These are phyloP conservation scores for Aschersonia sp. DNA, from an alignment of 2,329 filamentous ascomycete genomes.

Conservation along the genomic window DNA sequence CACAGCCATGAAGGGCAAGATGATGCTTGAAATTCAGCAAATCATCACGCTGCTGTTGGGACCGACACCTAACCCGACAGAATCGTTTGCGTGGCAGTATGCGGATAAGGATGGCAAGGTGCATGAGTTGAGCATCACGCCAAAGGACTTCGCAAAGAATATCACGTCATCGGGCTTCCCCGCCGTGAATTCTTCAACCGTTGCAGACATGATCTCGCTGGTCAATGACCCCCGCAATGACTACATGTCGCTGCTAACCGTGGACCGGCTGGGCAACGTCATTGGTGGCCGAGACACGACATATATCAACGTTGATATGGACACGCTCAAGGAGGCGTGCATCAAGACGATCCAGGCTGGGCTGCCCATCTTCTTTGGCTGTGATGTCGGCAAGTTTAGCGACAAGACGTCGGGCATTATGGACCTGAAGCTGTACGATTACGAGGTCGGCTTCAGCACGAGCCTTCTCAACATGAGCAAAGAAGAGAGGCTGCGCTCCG, in stretches of 20 bases:
- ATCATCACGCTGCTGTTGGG: conserved; percentile 75
- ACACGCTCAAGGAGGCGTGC: conserved; percentile 55
- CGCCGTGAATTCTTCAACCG: conserved; percentile 37
- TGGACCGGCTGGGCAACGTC: conserved; percentile 68
- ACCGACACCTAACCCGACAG: conserved; percentile 54
- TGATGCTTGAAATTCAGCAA: conserved; percentile 67
- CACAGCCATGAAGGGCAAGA: conserved; percentile 48
- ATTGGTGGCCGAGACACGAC: conserved; percentile 61
- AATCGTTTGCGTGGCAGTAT: conserved; percentile 70
- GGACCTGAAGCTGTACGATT: conserved; percentile 65
- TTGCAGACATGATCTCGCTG: conserved; percentile 61
- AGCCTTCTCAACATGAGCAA: conserved; percentile 61
- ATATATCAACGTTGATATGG: conserved; percentile 73
- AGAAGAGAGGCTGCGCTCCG: conserved; percentile 55
- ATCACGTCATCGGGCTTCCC: conserved; percentile 46
- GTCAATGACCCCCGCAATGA: conserved; percentile 76
- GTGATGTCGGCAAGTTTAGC: conserved; percentile 73
- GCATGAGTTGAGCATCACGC: conserved; percentile 48
- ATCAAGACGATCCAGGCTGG: conserved; percentile 67
- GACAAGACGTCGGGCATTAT: conserved; percentile 57
- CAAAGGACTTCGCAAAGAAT: conserved; percentile 56
- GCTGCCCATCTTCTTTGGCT: conserved; percentile 76
- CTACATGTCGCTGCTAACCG: conserved; percentile 57
- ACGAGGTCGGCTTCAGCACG: conserved; percentile 72
- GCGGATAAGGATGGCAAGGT: conserved; percentile 53